Evolutionary conservation across 2,329 filamentous ascomycete species (phyloP).

Genomic region (Aspergillus fumigatus): DNA sequence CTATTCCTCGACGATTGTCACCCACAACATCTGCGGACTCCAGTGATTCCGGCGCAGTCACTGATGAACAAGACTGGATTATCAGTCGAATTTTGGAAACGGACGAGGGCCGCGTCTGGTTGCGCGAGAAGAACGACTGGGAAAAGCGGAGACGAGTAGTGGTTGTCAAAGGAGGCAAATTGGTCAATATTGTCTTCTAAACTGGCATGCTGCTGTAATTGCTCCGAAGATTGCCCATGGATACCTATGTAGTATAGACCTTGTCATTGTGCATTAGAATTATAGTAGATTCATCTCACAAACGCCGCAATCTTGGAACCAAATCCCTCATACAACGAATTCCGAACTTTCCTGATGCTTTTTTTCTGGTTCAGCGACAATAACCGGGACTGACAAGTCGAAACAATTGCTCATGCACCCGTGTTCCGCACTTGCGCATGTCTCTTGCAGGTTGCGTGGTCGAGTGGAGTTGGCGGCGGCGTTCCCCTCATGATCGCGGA

Average conservation of each 20-base stretch:
- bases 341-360: not conserved
- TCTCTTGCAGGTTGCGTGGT: not conserved
- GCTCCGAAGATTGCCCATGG: not conserved
- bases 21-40: conserved; percentile 25
- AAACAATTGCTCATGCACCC: not conserved
- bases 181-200: conserved; percentile 68
- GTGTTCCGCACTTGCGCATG: not conserved
- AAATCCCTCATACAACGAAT: not conserved
- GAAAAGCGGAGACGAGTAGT: conserved; percentile 59
- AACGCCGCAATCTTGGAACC: not conserved
- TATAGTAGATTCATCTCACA: not conserved
- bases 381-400: not conserved
- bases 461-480: not conserved
- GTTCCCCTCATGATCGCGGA: conserved; percentile 11
- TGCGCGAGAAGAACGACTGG: conserved; percentile 48
- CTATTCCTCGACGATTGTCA: conserved; percentile 53
- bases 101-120: conserved; percentile 55
- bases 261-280: conserved; percentile 1
- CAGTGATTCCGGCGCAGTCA: conserved; percentile 9
- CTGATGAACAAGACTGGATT: conserved; percentile 56
- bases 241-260: conserved; percentile 1
- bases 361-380: not conserved
- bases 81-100: conserved; percentile 58
- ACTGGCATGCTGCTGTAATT: not conserved
- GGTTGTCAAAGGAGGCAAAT: conserved; percentile 61